phyloP scores from a whole-genome alignment of 441 rosid genomes.

The Viola pubescens region DNA sequence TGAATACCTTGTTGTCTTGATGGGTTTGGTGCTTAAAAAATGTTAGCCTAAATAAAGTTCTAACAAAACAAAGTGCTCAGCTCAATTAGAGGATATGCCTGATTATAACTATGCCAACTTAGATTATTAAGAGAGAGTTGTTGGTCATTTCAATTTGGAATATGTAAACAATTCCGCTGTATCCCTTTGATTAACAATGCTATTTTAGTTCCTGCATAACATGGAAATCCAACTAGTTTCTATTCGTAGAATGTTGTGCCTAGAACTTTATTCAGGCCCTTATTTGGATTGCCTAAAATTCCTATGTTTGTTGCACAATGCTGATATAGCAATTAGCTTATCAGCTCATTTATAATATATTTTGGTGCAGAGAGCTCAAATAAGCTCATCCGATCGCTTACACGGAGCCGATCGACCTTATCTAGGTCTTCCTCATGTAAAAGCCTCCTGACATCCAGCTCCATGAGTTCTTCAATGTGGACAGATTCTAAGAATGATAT shows the following conservation, averaged over 20 bases:
- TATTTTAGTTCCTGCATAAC: not conserved
- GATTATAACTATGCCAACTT: no score
- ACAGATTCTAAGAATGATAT: conserved; percentile 25
- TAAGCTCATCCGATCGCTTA: conserved; percentile 31
- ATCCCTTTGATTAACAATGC: no score
- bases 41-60: no score
- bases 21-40: no score
- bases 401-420: conserved; percentile 29
- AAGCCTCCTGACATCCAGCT: conserved; percentile 34
- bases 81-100: no score
- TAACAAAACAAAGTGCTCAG: no score
- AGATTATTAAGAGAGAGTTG: no score
- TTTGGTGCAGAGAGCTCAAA: conserved; percentile 35
- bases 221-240: conserved; percentile 1
- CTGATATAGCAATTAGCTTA: not conserved
- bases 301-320: not conserved
- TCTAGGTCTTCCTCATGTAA: conserved; percentile 33
- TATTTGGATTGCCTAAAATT: not conserved
- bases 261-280: not conserved
- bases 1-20: no score
- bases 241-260: not conserved
- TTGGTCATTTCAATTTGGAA: no score
- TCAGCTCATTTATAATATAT: not conserved
- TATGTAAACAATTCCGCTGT: no score
- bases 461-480: conserved; percentile 29